Percentiles rank a stretch among this genome's conserved stretches.
Conservation (phyloP, 495 filamentous ascomycete genomes). For the Lophiotrema nucula region DNA sequence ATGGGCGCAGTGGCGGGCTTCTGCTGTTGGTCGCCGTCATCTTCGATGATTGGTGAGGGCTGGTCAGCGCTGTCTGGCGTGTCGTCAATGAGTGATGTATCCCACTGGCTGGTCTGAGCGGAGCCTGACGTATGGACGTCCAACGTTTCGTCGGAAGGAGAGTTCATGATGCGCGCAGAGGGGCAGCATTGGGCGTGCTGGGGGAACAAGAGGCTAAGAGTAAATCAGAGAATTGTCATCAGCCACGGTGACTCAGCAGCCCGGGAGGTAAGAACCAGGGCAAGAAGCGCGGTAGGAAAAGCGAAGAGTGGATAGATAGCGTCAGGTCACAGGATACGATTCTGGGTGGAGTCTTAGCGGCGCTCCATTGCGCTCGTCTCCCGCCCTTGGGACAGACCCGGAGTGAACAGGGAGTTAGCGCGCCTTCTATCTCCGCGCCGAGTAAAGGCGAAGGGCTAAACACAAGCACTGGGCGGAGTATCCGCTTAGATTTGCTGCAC, state of each 20-base stretch:
- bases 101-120: conserved; percentile 6
- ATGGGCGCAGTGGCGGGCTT: conserved; percentile 51
- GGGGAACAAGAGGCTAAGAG: conserved; percentile 16
- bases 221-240: conserved; percentile 14
- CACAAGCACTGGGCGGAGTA: conserved; percentile 6
- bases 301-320: conserved; percentile 24
- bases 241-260: conserved; percentile 22
- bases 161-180: conserved; percentile 23
- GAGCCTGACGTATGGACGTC: conserved; percentile 14
- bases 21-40: conserved; percentile 22
- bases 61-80: conserved; percentile 20
- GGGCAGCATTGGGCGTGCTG: conserved; percentile 12
- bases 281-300: conserved; percentile 1
- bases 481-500: not conserved
- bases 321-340: conserved; percentile 10
- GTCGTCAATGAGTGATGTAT: conserved; percentile 15
- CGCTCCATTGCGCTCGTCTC: conserved; percentile 8
- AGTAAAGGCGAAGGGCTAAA: conserved; percentile 1
- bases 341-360: conserved; percentile 17
- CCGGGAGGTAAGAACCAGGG: not conserved
- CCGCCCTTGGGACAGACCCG: conserved; percentile 16
- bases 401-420: conserved; percentile 16
- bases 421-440: conserved; percentile 19
- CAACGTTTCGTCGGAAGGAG: conserved; percentile 9
- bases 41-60: conserved; percentile 26